A percentile compares a stretch with the other conserved stretches of the same genome.
Conservation (phyloP, 768 basidiomycete species). For the Collybiopsis luxurians region DNA sequence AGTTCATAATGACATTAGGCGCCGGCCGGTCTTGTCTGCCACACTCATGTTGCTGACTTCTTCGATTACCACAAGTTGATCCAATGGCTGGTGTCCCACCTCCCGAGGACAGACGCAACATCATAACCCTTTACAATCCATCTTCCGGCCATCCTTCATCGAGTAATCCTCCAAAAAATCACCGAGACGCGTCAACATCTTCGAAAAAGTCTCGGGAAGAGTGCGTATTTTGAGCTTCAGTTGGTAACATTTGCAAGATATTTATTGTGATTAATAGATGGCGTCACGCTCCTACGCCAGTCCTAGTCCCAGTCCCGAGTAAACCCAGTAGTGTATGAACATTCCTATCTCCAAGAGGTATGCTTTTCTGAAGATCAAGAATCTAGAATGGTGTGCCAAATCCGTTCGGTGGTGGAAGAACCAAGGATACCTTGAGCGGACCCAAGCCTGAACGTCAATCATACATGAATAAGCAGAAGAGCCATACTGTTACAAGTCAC, state of each 20-base stretch:
- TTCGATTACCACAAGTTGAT: background rate
- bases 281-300: background rate
- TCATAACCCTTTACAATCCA: background rate
- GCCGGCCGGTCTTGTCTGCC: background rate
- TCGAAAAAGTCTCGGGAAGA: background rate
- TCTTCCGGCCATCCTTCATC: background rate
- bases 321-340: no score
- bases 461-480: background rate
- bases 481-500: background rate
- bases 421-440: background rate
- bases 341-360: no score
- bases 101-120: background rate
- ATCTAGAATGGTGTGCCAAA: no score
- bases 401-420: background rate
- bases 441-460: background rate
- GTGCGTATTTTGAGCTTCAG: background rate
- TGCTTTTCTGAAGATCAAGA: no score
- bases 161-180: background rate
- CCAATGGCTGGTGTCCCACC: background rate
- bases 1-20: no score
- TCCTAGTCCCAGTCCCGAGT: no score
- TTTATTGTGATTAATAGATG: background rate
- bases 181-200: conserved; percentile 5
- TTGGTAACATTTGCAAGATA: background rate
- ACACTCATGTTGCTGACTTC: background rate